Conservation (phyloP, 345 rosid species). For the Salix dunnii region DNA sequence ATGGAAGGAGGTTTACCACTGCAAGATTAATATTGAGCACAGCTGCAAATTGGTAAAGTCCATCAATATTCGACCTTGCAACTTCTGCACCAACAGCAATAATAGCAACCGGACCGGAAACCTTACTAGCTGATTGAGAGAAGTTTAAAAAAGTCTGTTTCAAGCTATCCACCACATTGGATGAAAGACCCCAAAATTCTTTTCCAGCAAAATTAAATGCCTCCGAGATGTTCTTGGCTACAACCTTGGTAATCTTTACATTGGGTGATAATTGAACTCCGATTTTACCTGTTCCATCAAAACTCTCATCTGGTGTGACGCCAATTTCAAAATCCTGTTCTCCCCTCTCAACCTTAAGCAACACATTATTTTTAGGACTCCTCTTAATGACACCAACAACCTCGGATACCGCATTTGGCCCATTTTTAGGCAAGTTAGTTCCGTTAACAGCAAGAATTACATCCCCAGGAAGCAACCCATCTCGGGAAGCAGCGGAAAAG, state of each 20-base stretch:
- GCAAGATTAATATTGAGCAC: constrained; percentile 83
- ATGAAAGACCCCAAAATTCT: constrained; percentile 71
- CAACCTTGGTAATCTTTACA: constrained; percentile 57
- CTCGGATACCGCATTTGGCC: constrained; percentile 59
- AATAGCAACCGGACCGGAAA: constrained; percentile 89
- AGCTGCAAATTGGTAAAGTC: constrained; percentile 90
- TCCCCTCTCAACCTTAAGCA: constrained; percentile 63
- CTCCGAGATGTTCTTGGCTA: constrained; percentile 53
- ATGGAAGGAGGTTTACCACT: constrained; percentile 78
- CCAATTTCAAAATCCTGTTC: constrained; percentile 48
- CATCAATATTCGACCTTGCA: constrained; percentile 84
- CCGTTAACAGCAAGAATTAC: constrained; percentile 68
- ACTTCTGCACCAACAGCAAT: constrained; percentile 98
- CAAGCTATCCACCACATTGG: constrained; percentile 71
- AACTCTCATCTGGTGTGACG: constrained; percentile 76
- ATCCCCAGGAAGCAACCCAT: constrained; percentile 86
- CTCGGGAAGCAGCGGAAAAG: constrained; percentile 85
- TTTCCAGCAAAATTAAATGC: constrained; percentile 58
- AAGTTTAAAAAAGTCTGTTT: constrained; percentile 81
- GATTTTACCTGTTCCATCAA: constrained; percentile 81
- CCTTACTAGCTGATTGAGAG: constrained; percentile 83
- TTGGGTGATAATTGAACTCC: constrained; percentile 90
- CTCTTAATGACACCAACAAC: constrained; percentile 65
- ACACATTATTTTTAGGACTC: constrained; percentile 57
- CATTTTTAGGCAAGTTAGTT: constrained; percentile 44